Base-by-base conservation (phyloP, 2,329 filamentous ascomycete genomes). In the Colletotrichum truncatum region DNA sequence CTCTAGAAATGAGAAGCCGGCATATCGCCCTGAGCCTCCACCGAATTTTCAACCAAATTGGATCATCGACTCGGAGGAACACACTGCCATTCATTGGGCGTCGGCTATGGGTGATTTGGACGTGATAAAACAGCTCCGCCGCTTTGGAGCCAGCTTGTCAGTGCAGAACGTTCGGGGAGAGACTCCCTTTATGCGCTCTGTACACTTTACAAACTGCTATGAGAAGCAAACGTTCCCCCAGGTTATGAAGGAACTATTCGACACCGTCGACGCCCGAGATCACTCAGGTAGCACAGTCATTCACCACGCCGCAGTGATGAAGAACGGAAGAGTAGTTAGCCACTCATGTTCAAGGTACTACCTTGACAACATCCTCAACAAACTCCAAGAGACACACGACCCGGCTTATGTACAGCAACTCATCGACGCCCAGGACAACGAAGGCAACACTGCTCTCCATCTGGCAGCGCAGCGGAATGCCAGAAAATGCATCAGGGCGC, bases 71-170 rank as follows among this genome's bases (percentile, higher is more conserved):
- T 92, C 94, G 43, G 94, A 97, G 72, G 91, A 91, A 9, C 94
- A 98, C 74, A 97, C 94, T 3, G 94, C 95, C 6, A 86, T 99
- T 70, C 96, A 99, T 75, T 99, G 96, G 96, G 96, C 94, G 16
- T 94, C 93, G 56, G 93, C 96, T 23, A 99, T 99, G 95, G 96
- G 96, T 64, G 96, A 98, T 70, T 84, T 98, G 28, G 92, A 95
- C 51, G 93, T 98, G 14, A 93, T 98, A 67, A 93, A 91, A 76
- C 92, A 97, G 76, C 84, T 99, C 16, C 91, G 96, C 71, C 86
- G 89, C 39, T 93, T 94, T 66, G 91, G 92, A 41, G 94, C 95
- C 10, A 89, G 89, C 66, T 84, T 93, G 14, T 87, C 89, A 28
- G 89, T 90, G 3, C 85, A 91, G 57, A 94, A 94, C 61, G 80